Base-by-base conservation (phyloP, 2,329 filamentous ascomycete species). In the Aspergillus sp. region DNA sequence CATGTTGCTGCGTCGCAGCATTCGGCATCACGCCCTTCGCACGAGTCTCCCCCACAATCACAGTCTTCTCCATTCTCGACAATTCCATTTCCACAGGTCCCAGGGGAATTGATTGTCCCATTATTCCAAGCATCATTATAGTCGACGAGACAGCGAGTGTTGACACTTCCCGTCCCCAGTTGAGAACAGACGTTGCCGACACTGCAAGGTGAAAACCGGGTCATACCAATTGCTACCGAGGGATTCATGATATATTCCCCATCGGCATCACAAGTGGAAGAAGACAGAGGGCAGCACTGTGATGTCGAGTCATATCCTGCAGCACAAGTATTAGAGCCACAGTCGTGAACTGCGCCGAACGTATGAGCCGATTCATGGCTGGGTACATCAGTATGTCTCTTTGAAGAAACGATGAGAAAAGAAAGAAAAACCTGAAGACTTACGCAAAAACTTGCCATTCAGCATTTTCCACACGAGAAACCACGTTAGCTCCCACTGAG, bases 391-490 rank as follows among this genome's bases (percentile, higher is more conserved):
- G 8, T n/a, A 32, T 32, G n/a, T n/a, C 31, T 32, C 8, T 32
- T 8, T n/a, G 31, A 3, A 9, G n/a, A n/a, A 32, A 8, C 31
- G n/a, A 32, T 32, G 8, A n/a, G 31, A 32, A 32, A 19, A 19
- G 19, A 19, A 7, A 7, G 1, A 19, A 6, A 1, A 8, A 36
- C 7, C 5, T 29, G n/a, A 31, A 11, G 4, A 53, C 59, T 43
- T 50, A 62, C 55, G 91, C 90, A 67, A 96, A 88, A 44, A 96
- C 86, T 65, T 95, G 89, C 90, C 90, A 97, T 64, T 96, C 89
- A 1, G 19, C 19, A 19, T 81, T 84, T 26, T 78, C 75, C 0
- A 90, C 93, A 49, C 79, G 81, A n/a, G 90, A 83, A 31, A 97
- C 88, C 0, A 96, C 87, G 61, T 95, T 96, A 44, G 90, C 83